These are phyloP conservation scores for Catenaria anguillulae DNA, from an alignment of 371 early-diverging fungal genomes.

Conservation along the genomic window DNA sequence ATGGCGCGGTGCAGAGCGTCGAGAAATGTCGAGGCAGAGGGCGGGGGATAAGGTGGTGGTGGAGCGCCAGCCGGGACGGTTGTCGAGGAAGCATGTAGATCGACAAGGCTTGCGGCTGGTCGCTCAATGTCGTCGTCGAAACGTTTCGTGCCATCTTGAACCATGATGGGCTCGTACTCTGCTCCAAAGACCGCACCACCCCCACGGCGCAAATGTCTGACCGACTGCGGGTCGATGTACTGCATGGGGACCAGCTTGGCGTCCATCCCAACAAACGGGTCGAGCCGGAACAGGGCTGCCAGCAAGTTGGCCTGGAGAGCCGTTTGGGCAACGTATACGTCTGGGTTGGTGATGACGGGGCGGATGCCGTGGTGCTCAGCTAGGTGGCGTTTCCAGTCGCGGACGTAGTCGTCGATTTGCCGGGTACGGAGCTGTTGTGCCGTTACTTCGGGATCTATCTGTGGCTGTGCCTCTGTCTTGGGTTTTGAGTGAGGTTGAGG, in stretches of 20 bases:
- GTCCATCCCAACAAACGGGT: slow-evolving; percentile 1
- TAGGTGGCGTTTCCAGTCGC: neutral
- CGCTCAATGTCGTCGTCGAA: neutral
- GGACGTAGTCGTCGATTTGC: neutral
- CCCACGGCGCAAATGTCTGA: no score
- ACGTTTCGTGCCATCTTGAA: neutral
- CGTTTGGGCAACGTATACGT: slow-evolving; percentile 1
- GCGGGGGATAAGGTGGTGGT: no score
- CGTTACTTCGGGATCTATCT: no score
- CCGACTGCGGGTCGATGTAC: neutral
- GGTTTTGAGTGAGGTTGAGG: no score
- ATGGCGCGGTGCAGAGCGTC: neutral
- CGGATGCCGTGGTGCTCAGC: neutral
- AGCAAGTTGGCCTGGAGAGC: neutral
- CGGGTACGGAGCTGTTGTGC: no score
- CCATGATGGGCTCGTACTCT: no score
- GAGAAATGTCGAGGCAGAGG: no score
- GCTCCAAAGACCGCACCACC: no score
- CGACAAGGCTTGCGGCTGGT: neutral
- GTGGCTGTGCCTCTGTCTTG: no score
- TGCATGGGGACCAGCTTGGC: neutral
- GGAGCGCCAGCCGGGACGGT: neutral
- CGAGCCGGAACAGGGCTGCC: neutral
- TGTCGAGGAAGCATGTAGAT: neutral
- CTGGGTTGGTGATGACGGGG: neutral